Evolutionary conservation across 108 stramenopile species (phyloP), one percentile per base, ranked within the genome.

Genomic region (Nannochloropsis oceanica): DNA sequence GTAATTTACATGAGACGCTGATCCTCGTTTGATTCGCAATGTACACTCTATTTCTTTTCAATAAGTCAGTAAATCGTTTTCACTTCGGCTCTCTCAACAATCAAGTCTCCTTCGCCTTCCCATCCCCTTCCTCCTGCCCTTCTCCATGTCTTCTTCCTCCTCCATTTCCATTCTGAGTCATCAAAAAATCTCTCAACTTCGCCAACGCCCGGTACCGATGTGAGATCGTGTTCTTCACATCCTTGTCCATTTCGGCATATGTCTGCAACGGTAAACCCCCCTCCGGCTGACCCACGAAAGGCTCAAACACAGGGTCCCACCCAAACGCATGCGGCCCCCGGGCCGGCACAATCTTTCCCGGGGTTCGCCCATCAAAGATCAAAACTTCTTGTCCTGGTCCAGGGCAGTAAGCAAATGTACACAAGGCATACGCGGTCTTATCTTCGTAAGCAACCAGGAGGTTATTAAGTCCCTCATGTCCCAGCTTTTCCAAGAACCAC

Each of bases 301-400:
- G 96, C 80, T 98, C 94, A 93, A 99, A 99, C 18, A 98, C 95
- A 10, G 92, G 87, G 85, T 99, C 99, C 98, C 98, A 99, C 13
- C 98, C 98, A 91, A 99, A 99, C 80, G 95, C 94, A 0, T 92
- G 83, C 12, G 89, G 88, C 2, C 97, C 98, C n/a, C 97, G 88
- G 7, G 96, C 91, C 11, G 91, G 89, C 79, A 98, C 97, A 42
- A 98, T 97, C 43, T 83, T 92, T 20, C 97, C 92, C 8, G 26
- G 79, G 3, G 90, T 90, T 14, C 86, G 85, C 27, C 98, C 98
- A 83, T 95, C 96, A 86, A 98, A 99, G 12, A 95, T 83, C 87
- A 79, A 81, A 18, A 96, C 92, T 80, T 96, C 95, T 34, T 92
- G 80, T 10, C 92, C 96, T n/a, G 95, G 95, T 8, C 97, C 97